These are phyloP conservation scores for Pouteria campechiana DNA, from an alignment of 179 eudicot species.

Conservation along the genomic window DNA sequence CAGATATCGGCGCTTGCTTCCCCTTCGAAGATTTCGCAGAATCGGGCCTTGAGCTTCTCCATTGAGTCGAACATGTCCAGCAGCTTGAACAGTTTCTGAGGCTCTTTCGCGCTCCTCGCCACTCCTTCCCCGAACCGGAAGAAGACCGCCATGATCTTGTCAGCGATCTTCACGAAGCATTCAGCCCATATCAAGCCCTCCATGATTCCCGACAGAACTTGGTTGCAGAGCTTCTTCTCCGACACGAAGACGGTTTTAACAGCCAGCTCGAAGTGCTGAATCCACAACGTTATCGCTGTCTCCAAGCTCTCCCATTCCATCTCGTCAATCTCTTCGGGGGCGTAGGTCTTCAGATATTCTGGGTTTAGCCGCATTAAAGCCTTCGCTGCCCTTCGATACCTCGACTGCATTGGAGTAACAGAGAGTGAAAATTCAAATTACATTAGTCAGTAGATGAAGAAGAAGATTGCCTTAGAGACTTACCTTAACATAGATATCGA, in stretches of 20 bases:
- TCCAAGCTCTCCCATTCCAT: constrained; percentile 40
- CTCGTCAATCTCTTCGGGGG: constrained; percentile 30
- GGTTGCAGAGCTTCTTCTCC: constrained; percentile 26
- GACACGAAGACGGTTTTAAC: constrained; percentile 28
- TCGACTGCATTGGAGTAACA: constrained; percentile 17
- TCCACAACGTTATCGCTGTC: constrained; percentile 35
- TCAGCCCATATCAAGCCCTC: constrained; percentile 30
- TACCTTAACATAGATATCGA: constrained; percentile 43
- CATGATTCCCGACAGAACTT: constrained; percentile 20
- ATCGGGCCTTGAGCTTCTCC: constrained; percentile 22
- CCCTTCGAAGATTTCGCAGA: constrained; percentile 24
- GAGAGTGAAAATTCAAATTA: neutral
- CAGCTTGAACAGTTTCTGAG: constrained; percentile 37
- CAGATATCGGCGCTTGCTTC: constrained; percentile 35
- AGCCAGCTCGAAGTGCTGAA: constrained; percentile 38
- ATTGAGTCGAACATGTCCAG: constrained; percentile 36
- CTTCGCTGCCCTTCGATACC: constrained; percentile 44
- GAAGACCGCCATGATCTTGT: constrained; percentile 51
- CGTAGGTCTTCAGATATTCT: constrained; percentile 29
- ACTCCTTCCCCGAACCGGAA: constrained; percentile 44
- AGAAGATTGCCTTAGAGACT: neutral
- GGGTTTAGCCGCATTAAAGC: constrained; percentile 37
- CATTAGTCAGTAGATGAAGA: neutral
- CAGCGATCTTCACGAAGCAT: constrained; percentile 32
- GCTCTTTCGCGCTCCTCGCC: constrained; percentile 35